Base-by-base conservation (phyloP, 805 yeast genomes). In the Debaryomyces prosopidis region DNA sequence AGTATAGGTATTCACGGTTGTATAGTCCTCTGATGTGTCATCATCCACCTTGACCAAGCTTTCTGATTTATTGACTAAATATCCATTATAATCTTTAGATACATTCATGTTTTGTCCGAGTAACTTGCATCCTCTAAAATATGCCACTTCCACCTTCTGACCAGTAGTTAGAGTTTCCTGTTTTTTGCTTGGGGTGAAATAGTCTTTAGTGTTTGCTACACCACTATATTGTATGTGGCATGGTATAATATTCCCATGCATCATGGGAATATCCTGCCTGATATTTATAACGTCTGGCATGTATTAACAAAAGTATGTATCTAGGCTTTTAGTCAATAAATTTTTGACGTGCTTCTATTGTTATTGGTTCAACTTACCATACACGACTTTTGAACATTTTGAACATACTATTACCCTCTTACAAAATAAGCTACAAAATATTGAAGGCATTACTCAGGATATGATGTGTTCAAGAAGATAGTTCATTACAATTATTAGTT, bases 41-140 rank as follows among this genome's bases (percentile, higher is more conserved):
- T 12, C 42, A 11, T 38, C 49, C 3, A 45, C 47, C n/a, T 52
- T 45, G 9, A 47, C 57, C 36, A 63, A 44, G 14, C 51, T 46
- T 31, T 61, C 67, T 2, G 60, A 52, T 35, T 58, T 53, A 33
- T 61, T 59, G 32, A 65, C 36, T 3, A 69, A 36, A 47, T 62
- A 66, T 4, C 70, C 71, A 2, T 42, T 47, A 44, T 54, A 49
- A 20, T 50, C 38, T 5, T 52, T 39, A 10, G 47, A 26, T 2
- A 62, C 44, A 8, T 52, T 53, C 5, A 63, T 37, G 7, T 44
- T 34, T 12, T 47, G 49, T 1, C 72, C 73, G 6, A 65, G 54
- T 16, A 69, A 50, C 47, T 59, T 65, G 44, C 67, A 58, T 1
- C 74, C 74, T 53, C 74, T 53, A 42, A 66, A 69, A 51, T 60